phyloP scores from a whole-genome alignment of 1,284 basidiomycete genomes.

The Chiua sp. region DNA sequence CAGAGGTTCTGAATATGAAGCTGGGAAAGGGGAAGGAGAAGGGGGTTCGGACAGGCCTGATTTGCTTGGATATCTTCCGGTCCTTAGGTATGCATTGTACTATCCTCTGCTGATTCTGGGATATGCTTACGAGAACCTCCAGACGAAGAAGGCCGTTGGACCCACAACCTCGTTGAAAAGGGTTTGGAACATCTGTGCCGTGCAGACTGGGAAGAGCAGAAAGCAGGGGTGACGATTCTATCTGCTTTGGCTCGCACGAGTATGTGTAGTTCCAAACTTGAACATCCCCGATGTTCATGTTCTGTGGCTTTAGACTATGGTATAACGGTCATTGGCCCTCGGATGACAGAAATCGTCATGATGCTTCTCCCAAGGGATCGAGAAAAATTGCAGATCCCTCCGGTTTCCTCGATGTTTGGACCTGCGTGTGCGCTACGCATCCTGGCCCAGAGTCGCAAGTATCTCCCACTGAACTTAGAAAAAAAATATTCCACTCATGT shows the following conservation, averaged over 20 bases:
- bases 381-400: no score
- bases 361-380: conserved; percentile 7
- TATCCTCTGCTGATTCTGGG: no score
- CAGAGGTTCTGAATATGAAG: conserved; percentile 22
- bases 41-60: conserved; percentile 23
- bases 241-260: conserved; percentile 14
- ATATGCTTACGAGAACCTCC: background rate
- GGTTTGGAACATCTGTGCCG: background rate
- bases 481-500: no score
- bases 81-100: conserved; percentile 14
- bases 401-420: no score
- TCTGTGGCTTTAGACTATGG: conserved; percentile 4
- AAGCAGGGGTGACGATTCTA: conserved; percentile 10
- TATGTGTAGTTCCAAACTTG: background rate
- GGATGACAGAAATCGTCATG: conserved; percentile 1
- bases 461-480: background rate
- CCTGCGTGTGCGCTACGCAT: no score
- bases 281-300: background rate
- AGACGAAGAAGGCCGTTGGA: conserved; percentile 14
- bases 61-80: conserved; percentile 28
- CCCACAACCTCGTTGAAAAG: background rate
- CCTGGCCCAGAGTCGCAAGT: no score
- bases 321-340: background rate
- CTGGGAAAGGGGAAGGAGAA: conserved; percentile 6
- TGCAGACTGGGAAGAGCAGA: conserved; percentile 7